phyloP scores from a whole-genome alignment of 257 asterid species.

The Fraxinus quadrangulata region DNA sequence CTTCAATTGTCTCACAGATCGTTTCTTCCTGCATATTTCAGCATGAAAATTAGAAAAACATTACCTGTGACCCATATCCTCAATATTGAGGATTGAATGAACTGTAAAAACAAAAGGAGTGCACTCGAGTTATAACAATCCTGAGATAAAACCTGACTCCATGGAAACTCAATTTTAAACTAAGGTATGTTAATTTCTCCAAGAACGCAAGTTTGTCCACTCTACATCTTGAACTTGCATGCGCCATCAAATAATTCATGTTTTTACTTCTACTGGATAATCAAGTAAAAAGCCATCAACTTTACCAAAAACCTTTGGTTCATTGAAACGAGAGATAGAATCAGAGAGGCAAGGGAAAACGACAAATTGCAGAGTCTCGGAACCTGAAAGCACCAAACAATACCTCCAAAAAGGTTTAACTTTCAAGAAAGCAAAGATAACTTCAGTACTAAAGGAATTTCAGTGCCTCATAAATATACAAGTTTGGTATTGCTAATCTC shows the following conservation, averaged over 20 bases:
- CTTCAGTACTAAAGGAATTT: background rate
- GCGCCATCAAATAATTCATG: background rate
- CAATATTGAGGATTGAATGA: background rate
- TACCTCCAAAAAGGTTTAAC: background rate
- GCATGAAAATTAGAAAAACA: background rate
- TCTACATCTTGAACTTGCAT: background rate
- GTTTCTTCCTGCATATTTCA: slow-evolving; percentile 44
- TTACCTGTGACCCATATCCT: background rate
- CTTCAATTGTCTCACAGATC: slow-evolving; percentile 54
- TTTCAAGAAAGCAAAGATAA: background rate
- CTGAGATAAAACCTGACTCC: background rate
- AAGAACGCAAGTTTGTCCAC: background rate
- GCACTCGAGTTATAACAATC: background rate
- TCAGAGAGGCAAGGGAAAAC: background rate
- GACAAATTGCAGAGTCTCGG: background rate
- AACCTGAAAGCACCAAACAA: background rate
- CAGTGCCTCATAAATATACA: background rate
- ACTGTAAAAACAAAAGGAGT: background rate
- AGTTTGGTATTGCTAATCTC: background rate
- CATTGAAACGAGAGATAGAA: background rate
- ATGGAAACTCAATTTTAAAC: background rate
- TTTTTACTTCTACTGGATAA: background rate
- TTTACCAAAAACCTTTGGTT: background rate
- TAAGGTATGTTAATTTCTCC: background rate
- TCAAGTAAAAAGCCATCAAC: background rate